Base-by-base conservation (phyloP, 2,329 filamentous ascomycete species). In the Gyromitra esculenta region DNA sequence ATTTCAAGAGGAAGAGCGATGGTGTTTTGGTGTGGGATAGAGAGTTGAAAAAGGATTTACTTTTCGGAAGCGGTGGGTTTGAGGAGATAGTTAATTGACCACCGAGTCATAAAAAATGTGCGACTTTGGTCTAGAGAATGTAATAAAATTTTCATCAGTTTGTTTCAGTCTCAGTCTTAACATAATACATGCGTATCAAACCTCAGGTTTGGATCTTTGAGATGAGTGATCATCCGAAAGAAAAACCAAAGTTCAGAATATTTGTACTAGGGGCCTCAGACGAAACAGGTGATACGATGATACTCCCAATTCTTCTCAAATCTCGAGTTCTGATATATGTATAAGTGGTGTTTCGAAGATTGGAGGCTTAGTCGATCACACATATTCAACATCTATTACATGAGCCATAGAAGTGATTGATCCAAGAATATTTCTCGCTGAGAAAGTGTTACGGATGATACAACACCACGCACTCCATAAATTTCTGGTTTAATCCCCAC, bases 1-100 rank as follows among this genome's bases (percentile, higher is more conserved):
- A 89, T 81, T 90, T 91, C 80, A 88, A 86, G 82, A 84, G 86
- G 9, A 85, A 82, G 81, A 86, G 85, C 73, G 87, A 88, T 75
- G 85, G 84, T 0, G 81, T 81, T 3, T 82, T 87, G n/a, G 84
- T 90, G 2, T 90, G 89, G 89, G 88, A 90, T 79, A 83, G 87
- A 77, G 84, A 84, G 79, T 85, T 83, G 77, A 86, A 87, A 79
- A 84, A 84, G 63, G 88, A 90, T 80, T 82, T 85, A 50, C 80
- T 90, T 50, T 90, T 89, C 83, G 87, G 87, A 31, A 89, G 86
- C 80, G 87, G 69, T 25, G 59, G 70, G 37, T 57, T 57, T 60
- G 70, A 41, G 39, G 15, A 18, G 65, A 59, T n/a, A 48, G 5
- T 13, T 63, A 48, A 18, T 31, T 48, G 9, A 18, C 4, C 15